phyloP scores from a whole-genome alignment of 257 asterid genomes.

The Solanum rostratum region DNA sequence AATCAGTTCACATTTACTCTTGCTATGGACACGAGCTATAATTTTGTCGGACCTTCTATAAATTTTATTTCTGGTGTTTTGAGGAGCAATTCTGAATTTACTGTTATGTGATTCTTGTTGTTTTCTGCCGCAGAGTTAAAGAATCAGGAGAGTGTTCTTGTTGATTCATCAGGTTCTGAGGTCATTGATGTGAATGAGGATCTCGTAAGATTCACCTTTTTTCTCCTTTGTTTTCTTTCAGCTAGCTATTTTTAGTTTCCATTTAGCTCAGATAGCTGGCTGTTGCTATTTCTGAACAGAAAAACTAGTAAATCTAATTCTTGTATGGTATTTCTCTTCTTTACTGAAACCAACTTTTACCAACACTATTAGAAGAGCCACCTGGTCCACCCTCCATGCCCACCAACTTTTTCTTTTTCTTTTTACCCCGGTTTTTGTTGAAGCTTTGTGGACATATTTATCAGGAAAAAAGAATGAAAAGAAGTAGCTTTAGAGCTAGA shows the following conservation, averaged over 20 bases:
- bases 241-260: background rate
- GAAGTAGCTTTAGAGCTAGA: background rate
- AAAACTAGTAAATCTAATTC: background rate
- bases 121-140: constrained; percentile 30
- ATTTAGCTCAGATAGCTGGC: background rate
- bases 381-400: background rate
- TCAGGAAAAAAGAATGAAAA: background rate
- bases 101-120: background rate
- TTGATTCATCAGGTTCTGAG: constrained; percentile 27
- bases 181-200: constrained; percentile 16
- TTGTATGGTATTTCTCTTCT: background rate
- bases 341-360: background rate
- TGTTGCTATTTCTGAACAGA: background rate
- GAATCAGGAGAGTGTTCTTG: constrained; percentile 19
- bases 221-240: background rate
- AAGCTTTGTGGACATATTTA: background rate
- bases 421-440: background rate
- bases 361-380: background rate
- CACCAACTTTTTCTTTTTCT: background rate
- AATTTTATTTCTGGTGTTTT: background rate
- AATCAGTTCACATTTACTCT: background rate
- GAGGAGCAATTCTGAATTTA: background rate
- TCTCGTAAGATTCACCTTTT: constrained; percentile 27
- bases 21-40: background rate
- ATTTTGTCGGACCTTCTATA: background rate